Conservation (phyloP, 306 rosid genomes). For the Ziziphus jujuba region DNA sequence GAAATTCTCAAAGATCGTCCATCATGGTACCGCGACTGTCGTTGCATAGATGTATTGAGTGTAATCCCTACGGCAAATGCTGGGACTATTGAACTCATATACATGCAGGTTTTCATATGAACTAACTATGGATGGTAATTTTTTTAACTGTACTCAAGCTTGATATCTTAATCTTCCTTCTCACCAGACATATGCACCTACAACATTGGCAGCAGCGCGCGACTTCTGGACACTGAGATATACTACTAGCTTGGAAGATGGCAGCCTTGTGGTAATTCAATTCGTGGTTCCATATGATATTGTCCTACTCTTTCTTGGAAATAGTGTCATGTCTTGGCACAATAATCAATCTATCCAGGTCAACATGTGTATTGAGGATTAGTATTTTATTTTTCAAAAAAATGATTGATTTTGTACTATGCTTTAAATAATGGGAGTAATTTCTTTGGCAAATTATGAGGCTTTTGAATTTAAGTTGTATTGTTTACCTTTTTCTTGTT, state of each 20-base stretch:
- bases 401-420: too few species aligned
- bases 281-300: too few species aligned
- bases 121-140: background rate
- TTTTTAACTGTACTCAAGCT: background rate
- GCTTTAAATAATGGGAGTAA: too few species aligned
- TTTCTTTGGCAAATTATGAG: too few species aligned
- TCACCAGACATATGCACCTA: slow-evolving; percentile 89
- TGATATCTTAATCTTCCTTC: background rate
- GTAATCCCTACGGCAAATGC: slow-evolving; percentile 81
- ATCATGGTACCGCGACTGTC: slow-evolving; percentile 95
- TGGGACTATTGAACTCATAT: slow-evolving; percentile 86
- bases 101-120: slow-evolving; percentile 71
- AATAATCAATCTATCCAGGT: too few species aligned
- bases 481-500: too few species aligned
- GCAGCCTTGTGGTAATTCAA: slow-evolving; percentile 88
- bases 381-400: too few species aligned
- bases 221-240: slow-evolving; percentile 95
- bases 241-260: slow-evolving; percentile 86
- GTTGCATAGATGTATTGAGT: slow-evolving; percentile 75
- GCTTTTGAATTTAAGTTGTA: too few species aligned
- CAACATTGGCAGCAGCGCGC: slow-evolving; percentile 94
- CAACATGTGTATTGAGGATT: too few species aligned
- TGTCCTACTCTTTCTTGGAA: too few species aligned
- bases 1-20: slow-evolving; percentile 92
- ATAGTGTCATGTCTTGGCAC: too few species aligned